Evolutionary conservation across 441 rosid species (phyloP), one percentile per base, ranked within the genome.

Genomic region (California macrophylla): DNA sequence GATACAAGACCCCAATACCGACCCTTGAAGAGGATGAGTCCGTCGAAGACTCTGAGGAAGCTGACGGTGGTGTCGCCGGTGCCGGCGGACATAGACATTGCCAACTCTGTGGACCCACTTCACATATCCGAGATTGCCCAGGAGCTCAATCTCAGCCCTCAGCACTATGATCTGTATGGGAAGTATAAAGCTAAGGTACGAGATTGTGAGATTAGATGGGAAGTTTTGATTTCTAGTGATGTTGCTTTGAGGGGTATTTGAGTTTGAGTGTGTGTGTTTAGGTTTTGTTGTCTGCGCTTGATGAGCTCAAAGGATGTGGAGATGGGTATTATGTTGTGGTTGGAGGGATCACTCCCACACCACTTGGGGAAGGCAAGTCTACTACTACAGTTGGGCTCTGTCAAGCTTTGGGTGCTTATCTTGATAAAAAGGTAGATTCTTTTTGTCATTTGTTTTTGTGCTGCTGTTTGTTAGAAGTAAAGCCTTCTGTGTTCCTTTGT

Each of bases 261-360:
- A 77, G 50, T 75, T 90, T 64, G 96, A 89, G 42, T 42, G 69
- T 54, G 67, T 56, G 69, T 16, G 47, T 54, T 26, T 66, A 91
- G 98, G 91, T 94, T 61, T 79, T 94, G 78, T 71, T 92, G 79
- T 83, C 98, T 5, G 94, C 79, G 52, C 77, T 90, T 64, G 96
- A 89, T 71, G 96, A 90, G 77, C 86, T 90, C 68, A 64, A 90
- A 82, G 90, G 82, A 77, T 78, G 82, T 76, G 75, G 75, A 45
- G 91, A 92, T 81, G 99, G 98, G 0, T 92, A 87, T 75, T 94
- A 90, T 69, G 98, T 89, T 69, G 98, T 92, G 79, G 97, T 94
- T 29, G 98, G 98, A 66, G 99, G 99, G 71, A 94, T 92, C 67
- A 92, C 99, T 71, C 99, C 99, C 7, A 92, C 99, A 67, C 99